phyloP scores from a whole-genome alignment of 441 rosid genomes.

The Cnidoscolus chayamansa region DNA sequence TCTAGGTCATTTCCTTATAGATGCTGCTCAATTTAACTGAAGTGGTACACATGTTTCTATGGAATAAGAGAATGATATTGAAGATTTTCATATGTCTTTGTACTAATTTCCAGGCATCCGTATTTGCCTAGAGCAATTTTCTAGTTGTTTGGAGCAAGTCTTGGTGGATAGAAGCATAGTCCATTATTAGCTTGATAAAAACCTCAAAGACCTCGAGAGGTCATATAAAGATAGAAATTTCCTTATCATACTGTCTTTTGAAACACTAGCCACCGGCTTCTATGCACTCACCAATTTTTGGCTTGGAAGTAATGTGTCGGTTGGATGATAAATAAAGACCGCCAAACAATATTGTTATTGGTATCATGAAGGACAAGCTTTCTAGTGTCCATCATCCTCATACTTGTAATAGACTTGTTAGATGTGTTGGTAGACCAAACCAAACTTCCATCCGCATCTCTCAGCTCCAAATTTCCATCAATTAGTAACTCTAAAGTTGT shows the following conservation, averaged over 20 bases:
- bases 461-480: neutral
- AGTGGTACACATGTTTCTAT: neutral
- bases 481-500: neutral
- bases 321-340: constrained; percentile 21
- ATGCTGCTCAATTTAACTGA: neutral
- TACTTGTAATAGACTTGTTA: too few species aligned
- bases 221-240: neutral
- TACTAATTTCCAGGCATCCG: neutral
- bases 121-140: neutral
- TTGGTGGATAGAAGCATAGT: neutral
- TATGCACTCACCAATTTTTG: constrained; percentile 4
- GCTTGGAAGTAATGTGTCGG: constrained; percentile 27
- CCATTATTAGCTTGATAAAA: constrained; percentile 12
- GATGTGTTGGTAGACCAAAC: neutral
- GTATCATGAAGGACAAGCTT: neutral
- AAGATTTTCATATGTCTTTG: neutral
- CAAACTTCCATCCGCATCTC: neutral
- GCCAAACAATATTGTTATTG: constrained; percentile 17
- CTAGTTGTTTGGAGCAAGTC: neutral
- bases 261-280: constrained; percentile 6
- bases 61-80: neutral
- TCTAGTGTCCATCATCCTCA: neutral
- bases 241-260: neutral
- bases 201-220: neutral
- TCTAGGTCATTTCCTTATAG: neutral